phyloP scores from a whole-genome alignment of 2,329 filamentous ascomycete species.

The Sphaerulina musiva region DNA sequence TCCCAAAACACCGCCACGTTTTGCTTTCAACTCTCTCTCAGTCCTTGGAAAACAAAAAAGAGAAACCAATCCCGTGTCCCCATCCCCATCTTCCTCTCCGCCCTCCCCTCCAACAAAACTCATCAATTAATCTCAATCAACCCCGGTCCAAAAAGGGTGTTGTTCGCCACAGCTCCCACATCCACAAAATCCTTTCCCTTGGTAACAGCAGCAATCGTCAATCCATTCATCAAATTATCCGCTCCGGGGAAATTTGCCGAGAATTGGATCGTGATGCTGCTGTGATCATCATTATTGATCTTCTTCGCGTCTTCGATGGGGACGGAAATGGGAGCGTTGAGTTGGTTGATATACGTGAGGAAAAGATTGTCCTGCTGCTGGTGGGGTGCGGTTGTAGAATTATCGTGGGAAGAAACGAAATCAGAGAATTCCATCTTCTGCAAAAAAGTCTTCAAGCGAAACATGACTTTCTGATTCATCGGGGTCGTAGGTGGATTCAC shows the following conservation, averaged over 20 bases:
- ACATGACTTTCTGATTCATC: not conserved
- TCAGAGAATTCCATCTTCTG: not conserved
- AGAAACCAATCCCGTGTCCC: too few relatives aligned
- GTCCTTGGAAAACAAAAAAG: too few relatives aligned
- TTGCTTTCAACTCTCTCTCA: too few relatives aligned
- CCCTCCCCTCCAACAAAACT: not conserved
- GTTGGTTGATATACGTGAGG: conserved; percentile 47
- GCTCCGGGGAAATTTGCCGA: conserved; percentile 48
- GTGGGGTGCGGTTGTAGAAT: not conserved
- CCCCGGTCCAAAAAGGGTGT: not conserved
- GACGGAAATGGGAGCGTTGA: conserved; percentile 45
- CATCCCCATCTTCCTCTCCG: not conserved
- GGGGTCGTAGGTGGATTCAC: not conserved
- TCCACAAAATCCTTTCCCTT: conserved; percentile 35
- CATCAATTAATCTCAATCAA: not conserved
- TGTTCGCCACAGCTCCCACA: not conserved
- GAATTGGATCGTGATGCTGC: conserved; percentile 38
- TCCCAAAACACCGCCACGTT: too few relatives aligned
- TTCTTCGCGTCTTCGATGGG: conserved; percentile 38
- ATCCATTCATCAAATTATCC: conserved; percentile 44
- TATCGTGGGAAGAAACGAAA: too few relatives aligned
- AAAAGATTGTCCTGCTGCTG: conserved; percentile 47
- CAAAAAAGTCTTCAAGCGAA: not conserved
- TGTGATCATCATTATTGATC: conserved; percentile 12
- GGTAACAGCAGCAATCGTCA: conserved; percentile 49